Evolutionary conservation across 2,329 filamentous ascomycete species (phyloP).

Genomic region (Aureobasidium pullulans): DNA sequence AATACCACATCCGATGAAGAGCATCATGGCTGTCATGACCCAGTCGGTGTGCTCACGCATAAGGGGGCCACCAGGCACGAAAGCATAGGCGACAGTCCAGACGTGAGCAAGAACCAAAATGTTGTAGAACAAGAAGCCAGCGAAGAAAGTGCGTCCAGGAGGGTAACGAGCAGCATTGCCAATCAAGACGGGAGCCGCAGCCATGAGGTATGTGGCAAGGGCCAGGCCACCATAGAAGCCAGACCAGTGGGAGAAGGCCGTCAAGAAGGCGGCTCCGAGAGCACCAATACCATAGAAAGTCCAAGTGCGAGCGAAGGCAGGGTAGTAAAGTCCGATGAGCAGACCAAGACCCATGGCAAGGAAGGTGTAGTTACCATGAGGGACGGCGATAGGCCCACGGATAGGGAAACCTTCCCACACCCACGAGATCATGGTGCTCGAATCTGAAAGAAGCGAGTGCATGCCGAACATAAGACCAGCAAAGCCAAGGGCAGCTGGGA

Average conservation of each 20-base stretch:
- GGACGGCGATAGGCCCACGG: conserved; percentile 75
- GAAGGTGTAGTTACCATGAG: conserved; percentile 84
- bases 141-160: conserved; percentile 73
- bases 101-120: conserved; percentile 94
- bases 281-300: conserved; percentile 70
- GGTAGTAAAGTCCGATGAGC: conserved; percentile 65
- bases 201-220: conserved; percentile 73
- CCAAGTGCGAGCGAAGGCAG: conserved; percentile 68
- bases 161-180: conserved; percentile 67
- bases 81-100: conserved; percentile 97
- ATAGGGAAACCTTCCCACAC: conserved; percentile 95
- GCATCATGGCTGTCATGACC: conserved; percentile 84
- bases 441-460: conserved; percentile 90
- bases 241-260: conserved; percentile 70
- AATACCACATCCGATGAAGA: conserved; percentile 75
- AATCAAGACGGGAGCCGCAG: conserved; percentile 67
- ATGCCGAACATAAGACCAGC: conserved; percentile 81
- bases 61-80: conserved; percentile 87
- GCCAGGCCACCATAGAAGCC: conserved; percentile 80
- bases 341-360: conserved; percentile 80
- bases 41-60: conserved; percentile 93
- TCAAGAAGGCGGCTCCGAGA: conserved; percentile 70
- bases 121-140: conserved; percentile 89
- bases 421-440: conserved; percentile 98
- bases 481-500: conserved; percentile 69